These are phyloP conservation scores for Candida manassasensis DNA, from an alignment of 805 yeast species.

Conservation along the genomic window DNA sequence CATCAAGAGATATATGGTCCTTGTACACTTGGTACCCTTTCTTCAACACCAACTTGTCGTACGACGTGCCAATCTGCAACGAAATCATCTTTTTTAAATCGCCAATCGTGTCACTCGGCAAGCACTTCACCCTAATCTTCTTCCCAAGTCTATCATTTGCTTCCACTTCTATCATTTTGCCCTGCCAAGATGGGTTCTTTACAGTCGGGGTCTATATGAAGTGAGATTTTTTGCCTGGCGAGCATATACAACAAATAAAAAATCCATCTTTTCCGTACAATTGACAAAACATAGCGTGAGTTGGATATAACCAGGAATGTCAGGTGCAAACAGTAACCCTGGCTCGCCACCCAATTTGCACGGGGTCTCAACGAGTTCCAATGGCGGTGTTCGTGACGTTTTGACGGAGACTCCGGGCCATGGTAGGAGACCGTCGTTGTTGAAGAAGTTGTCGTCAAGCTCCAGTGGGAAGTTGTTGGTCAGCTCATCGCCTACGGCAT, in stretches of 20 bases:
- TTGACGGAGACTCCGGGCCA: background rate
- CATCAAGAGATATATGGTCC: slow-evolving; percentile 89
- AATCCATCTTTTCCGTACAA: no score
- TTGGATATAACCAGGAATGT: no score
- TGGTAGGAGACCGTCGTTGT: background rate
- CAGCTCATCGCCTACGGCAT: background rate
- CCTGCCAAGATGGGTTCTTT: no score
- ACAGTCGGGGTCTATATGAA: no score
- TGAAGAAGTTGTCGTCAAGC: background rate
- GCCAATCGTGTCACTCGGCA: slow-evolving; percentile 79
- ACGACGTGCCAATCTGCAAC: slow-evolving; percentile 73
- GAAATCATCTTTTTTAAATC: slow-evolving; percentile 85
- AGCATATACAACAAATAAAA: no score
- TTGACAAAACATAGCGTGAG: no score
- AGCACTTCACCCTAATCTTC: slow-evolving; percentile 82
- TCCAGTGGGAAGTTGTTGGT: background rate
- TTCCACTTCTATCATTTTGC: slow-evolving; percentile 36
- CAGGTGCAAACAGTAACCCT: background rate
- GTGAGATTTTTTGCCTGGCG: no score
- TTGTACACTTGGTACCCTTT: slow-evolving; percentile 82
- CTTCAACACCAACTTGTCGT: slow-evolving; percentile 65
- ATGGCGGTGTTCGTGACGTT: background rate
- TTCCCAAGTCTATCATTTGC: slow-evolving; percentile 69
- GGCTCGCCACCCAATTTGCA: background rate
- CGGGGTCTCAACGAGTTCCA: background rate